Evolutionary conservation across 1,139 yeast species (phyloP).

Genomic region (Yamadazyma sp.): DNA sequence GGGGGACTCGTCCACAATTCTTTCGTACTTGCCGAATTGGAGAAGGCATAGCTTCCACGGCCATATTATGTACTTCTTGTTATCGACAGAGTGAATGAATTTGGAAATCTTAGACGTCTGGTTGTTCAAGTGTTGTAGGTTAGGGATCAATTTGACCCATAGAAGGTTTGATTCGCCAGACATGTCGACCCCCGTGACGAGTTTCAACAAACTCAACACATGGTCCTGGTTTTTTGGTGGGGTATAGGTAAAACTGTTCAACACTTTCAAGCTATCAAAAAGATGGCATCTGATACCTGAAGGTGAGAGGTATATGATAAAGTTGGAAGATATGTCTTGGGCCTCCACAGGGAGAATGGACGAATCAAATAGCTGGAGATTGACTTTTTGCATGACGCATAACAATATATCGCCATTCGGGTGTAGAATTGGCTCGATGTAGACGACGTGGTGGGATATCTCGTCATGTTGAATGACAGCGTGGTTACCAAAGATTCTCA

Average conservation of each 20-base stretch:
- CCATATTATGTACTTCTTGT: slow-evolving; percentile 65
- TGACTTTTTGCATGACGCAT: slow-evolving; percentile 24
- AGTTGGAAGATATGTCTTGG: slow-evolving; percentile 20
- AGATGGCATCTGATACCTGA: slow-evolving; percentile 73
- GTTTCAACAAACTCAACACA: slow-evolving; percentile 46
- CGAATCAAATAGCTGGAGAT: slow-evolving; percentile 35
- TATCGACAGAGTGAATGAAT: slow-evolving; percentile 51
- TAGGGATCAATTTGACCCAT: slow-evolving; percentile 72
- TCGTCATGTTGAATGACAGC: slow-evolving; percentile 27
- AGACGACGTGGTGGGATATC: slow-evolving; percentile 30
- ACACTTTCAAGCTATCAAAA: slow-evolving; percentile 42
- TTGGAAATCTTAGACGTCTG: slow-evolving; percentile 64
- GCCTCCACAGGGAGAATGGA: slow-evolving; percentile 19
- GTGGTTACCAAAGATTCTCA: slow-evolving; percentile 58
- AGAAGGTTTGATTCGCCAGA: slow-evolving; percentile 15
- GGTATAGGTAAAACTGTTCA: slow-evolving; percentile 40
- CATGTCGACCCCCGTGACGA: slow-evolving; percentile 54
- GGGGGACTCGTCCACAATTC: slow-evolving; percentile 8
- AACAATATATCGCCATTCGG: slow-evolving; percentile 52
- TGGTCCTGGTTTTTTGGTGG: slow-evolving; percentile 54
- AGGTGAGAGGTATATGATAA: slow-evolving; percentile 67
- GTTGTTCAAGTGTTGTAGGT: slow-evolving; percentile 65
- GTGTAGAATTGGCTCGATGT: slow-evolving; percentile 56
- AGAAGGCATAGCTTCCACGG: slow-evolving; percentile 65
- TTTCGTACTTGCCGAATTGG: slow-evolving; percentile 44